These are phyloP conservation scores for Gloeophyllum trabeum DNA, from an alignment of 768 basidiomycete species.

Conservation along the genomic window DNA sequence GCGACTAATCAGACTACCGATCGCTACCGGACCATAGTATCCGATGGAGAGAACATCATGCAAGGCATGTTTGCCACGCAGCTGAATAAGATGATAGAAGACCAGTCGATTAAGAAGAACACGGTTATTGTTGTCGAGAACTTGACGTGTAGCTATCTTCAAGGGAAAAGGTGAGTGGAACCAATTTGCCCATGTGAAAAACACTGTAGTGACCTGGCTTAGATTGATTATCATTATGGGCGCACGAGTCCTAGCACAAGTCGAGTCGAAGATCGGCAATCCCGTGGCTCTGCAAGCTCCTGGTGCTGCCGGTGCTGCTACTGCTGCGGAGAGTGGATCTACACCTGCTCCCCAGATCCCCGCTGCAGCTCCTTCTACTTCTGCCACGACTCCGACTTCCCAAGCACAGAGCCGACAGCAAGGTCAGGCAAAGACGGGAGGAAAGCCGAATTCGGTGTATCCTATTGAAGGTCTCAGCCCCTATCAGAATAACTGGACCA, in stretches of 20 bases:
- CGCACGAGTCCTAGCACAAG: conserved; percentile 41
- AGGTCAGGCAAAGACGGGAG: not conserved
- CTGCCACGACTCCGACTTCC: conserved; percentile 11
- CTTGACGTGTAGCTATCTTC: conserved; percentile 74
- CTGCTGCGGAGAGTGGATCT: conserved; percentile 15
- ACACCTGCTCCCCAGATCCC: conserved; percentile 20
- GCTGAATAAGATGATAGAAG: conserved; percentile 64
- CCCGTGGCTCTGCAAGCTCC: conserved; percentile 26
- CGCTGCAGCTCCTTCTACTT: conserved; percentile 14
- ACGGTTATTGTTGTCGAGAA: conserved; percentile 60
- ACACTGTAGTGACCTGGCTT: conserved; percentile 4
- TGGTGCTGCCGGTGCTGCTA: conserved; percentile 19
- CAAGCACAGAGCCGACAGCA: too few species aligned
- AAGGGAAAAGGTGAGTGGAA: conserved; percentile 64
- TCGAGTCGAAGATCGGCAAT: conserved; percentile 66
- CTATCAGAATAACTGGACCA: conserved; percentile 98
- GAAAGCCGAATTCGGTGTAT: conserved; percentile 29
- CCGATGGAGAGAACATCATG: conserved; percentile 77
- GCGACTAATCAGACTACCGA: conserved; percentile 28
- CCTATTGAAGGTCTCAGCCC: conserved; percentile 94
- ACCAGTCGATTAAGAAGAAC: conserved; percentile 50
- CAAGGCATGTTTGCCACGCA: conserved; percentile 96
- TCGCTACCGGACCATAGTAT: conserved; percentile 74
- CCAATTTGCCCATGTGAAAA: not conserved
- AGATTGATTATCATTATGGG: conserved; percentile 79